phyloP scores from a whole-genome alignment of 257 asterid species.

The Forsythia suspensa region DNA sequence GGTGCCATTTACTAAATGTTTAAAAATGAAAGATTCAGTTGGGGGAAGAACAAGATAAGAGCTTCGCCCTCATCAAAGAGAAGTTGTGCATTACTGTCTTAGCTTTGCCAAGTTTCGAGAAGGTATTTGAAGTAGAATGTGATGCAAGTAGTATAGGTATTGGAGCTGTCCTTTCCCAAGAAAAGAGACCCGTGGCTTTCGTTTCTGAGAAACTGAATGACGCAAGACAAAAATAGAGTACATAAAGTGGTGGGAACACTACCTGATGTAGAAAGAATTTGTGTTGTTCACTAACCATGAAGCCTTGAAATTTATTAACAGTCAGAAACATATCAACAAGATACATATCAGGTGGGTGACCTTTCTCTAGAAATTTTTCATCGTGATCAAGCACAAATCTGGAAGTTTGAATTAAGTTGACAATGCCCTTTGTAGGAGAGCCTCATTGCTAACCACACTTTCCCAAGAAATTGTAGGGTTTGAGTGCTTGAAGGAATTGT shows the following conservation, averaged over 20 bases:
- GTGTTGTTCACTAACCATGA: background rate
- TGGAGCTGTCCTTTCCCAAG: background rate
- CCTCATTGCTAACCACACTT: no score
- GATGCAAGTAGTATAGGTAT: background rate
- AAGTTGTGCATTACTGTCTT: background rate
- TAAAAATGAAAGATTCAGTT: no score
- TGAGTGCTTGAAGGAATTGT: background rate
- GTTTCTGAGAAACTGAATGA: background rate
- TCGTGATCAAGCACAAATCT: background rate
- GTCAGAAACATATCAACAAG: background rate
- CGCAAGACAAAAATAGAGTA: background rate
- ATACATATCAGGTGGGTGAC: background rate
- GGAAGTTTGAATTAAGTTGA: no score
- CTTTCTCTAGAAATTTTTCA: background rate
- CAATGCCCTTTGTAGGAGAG: background rate
- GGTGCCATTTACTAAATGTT: no score
- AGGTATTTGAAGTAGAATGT: background rate
- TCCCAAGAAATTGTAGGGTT: background rate
- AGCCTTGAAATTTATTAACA: background rate
- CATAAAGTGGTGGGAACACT: background rate
- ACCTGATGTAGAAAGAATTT: background rate
- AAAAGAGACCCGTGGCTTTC: background rate
- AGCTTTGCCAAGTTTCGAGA: background rate
- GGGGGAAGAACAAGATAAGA: background rate
- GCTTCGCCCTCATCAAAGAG: background rate